Evolutionary conservation across 345 rosid genomes (phyloP), one percentile per base, ranked within the genome.

Genomic region (Hibiscus tridactylites): DNA sequence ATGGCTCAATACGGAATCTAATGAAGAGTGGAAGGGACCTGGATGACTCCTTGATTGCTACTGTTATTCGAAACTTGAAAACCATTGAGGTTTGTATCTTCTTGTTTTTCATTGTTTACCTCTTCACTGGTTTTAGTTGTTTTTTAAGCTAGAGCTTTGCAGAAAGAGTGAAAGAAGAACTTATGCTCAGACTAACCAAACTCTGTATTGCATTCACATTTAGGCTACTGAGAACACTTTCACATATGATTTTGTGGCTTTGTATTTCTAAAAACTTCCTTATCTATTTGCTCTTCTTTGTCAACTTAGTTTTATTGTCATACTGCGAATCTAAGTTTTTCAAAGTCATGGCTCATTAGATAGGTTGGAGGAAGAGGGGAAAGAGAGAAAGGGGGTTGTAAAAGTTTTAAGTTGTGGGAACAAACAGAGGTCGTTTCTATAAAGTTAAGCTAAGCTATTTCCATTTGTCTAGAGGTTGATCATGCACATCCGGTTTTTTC

Each of bases 31-130:
- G 90, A 74, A 82, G 77, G 73, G 93, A 92, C 67, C 77, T 89
- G 61, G 93, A 95, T 47, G 95, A 92, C 79, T 49, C 76, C 66
- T 74, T 95, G 76, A 74, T 79, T 68, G 97, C 97, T 65, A 80
- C 74, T 54, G 83, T 95, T 71, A 95, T 95, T 82, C 84, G 81
- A 60, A 95, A 95, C 83, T 85, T 95, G 81, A 95, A 92, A 82
- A 63, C 62, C 75, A 83, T 95, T 85, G 81, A 83, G 88, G 99
- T 50, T 50, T 50, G 56, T 50, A 15, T 50, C 17, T 50, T 50
- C 54, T 50, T 50, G 13, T 44, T 44, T 44, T 0, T 16, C 19
- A 50, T 50, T 50, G 56, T 50, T 50, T 4, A 50, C 56, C n/a
- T 50, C 56, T 50, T 13, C 54, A 42, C 60, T 35, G 35, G 44